phyloP scores from a whole-genome alignment of 305 asterid species.

The Fraxinus angustifolia region DNA sequence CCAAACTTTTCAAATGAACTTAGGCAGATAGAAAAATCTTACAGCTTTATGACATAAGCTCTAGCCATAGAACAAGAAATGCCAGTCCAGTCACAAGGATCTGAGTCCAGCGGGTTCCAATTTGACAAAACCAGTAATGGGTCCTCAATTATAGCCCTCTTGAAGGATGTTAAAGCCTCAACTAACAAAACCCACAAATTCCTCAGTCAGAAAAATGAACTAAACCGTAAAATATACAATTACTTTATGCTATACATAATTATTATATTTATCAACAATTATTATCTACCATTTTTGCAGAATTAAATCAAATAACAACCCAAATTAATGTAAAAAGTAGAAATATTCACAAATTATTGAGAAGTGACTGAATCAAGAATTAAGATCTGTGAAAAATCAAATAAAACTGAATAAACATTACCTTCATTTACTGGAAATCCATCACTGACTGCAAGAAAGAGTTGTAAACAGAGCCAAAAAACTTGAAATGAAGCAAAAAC shows the following conservation, averaged over 20 bases:
- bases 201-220: conserved; percentile 10
- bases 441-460: conserved; percentile 34
- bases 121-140: conserved; percentile 69
- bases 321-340: conserved; percentile 18
- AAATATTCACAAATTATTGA: not conserved
- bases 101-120: conserved; percentile 75
- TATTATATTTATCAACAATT: conserved; percentile 10
- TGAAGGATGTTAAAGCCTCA: conserved; percentile 67
- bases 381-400: conserved; percentile 44
- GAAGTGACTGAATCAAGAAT: conserved; percentile 8
- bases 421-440: conserved; percentile 69
- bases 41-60: conserved; percentile 81
- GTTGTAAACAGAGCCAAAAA: conserved; percentile 41
- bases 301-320: conserved; percentile 3
- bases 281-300: conserved; percentile 12
- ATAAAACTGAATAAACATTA: conserved; percentile 16
- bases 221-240: not conserved
- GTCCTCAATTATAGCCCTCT: conserved; percentile 86
- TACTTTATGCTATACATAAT: not conserved
- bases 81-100: conserved; percentile 85
- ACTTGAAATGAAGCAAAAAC: conserved; percentile 29
- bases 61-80: conserved; percentile 62
- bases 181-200: conserved; percentile 42
- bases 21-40: conserved; percentile 31
- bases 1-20: not conserved